Percentiles rank a stretch among this genome's conserved stretches.
Evolutionary conservation across 2,329 filamentous ascomycete genomes (phyloP).

Genomic region (Colletotrichum sp.): DNA sequence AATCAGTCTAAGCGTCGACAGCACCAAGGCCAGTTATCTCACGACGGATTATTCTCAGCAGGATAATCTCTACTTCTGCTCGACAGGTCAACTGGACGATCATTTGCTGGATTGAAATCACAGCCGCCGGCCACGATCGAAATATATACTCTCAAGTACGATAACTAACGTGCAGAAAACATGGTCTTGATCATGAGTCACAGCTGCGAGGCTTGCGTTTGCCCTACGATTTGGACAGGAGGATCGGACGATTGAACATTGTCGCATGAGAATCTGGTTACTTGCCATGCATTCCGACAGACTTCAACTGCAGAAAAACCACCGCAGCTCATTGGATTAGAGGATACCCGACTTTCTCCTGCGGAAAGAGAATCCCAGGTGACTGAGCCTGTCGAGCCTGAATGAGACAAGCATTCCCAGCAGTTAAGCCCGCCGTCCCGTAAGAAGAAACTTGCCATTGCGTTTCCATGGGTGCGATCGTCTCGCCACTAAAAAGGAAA

Average conservation of each 20-base stretch:
- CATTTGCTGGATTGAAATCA: background rate
- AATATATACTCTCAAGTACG: background rate
- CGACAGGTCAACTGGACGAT: rapidly evolving
- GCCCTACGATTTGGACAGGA: background rate
- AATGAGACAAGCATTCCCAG: background rate
- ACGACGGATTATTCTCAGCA: background rate
- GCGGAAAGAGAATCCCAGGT: rapidly evolving
- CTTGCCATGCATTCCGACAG: background rate
- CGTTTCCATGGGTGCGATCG: background rate
- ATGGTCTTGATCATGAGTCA: background rate
- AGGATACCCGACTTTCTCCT: background rate
- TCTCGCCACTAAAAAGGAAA: background rate
- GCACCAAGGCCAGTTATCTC: background rate
- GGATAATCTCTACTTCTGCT: background rate
- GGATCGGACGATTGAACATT: background rate
- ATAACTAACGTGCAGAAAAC: background rate
- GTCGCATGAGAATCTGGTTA: background rate
- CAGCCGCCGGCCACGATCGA: background rate
- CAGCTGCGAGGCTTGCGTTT: background rate
- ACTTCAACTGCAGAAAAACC: background rate
- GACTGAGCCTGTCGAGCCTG: background rate
- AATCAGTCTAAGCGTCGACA: background rate
- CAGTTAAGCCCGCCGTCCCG: background rate
- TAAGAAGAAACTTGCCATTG: background rate
- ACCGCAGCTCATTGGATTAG: background rate